Evolutionary conservation across 1,139 yeast species (phyloP).

Genomic region (Nakaseomyces kungkrabaensis): DNA sequence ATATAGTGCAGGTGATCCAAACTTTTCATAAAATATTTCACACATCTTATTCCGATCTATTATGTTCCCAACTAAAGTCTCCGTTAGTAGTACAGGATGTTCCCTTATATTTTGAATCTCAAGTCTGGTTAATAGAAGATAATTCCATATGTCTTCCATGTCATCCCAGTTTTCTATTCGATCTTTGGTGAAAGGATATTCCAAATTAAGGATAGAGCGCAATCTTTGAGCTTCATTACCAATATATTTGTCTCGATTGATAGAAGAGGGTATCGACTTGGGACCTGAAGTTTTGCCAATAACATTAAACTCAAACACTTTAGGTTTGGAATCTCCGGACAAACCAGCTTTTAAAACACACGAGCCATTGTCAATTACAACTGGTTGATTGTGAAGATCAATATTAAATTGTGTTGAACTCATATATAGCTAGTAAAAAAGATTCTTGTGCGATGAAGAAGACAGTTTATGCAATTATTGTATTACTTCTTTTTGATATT

Average conservation of each 20-base stretch:
- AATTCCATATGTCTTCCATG: conserved; percentile 68
- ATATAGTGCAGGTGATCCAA: conserved; percentile 81
- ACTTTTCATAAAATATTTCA: conserved; percentile 72
- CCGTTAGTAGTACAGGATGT: conserved; percentile 82
- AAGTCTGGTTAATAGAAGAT: conserved; percentile 50
- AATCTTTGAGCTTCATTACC: conserved; percentile 67
- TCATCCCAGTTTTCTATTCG: conserved; percentile 78
- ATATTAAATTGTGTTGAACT: not conserved
- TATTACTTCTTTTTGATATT: no score
- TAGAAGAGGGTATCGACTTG: conserved; percentile 76
- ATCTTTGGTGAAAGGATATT: conserved; percentile 76
- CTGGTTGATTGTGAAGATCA: conserved; percentile 61
- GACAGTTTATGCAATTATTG: no score
- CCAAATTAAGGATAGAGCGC: conserved; percentile 61
- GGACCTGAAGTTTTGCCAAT: conserved; percentile 53
- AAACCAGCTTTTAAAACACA: conserved; percentile 83
- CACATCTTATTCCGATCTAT: conserved; percentile 49
- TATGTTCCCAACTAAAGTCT: conserved; percentile 85
- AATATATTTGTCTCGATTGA: conserved; percentile 52
- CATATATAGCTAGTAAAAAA: not conserved
- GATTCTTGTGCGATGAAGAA: no score
- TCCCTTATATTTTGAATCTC: conserved; percentile 63
- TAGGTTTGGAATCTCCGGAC: conserved; percentile 84
- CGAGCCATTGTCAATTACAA: conserved; percentile 90
- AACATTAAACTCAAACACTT: conserved; percentile 38